These are phyloP conservation scores for Leccinum pellstonianum DNA, from an alignment of 768 basidiomycete species.

Conservation along the genomic window DNA sequence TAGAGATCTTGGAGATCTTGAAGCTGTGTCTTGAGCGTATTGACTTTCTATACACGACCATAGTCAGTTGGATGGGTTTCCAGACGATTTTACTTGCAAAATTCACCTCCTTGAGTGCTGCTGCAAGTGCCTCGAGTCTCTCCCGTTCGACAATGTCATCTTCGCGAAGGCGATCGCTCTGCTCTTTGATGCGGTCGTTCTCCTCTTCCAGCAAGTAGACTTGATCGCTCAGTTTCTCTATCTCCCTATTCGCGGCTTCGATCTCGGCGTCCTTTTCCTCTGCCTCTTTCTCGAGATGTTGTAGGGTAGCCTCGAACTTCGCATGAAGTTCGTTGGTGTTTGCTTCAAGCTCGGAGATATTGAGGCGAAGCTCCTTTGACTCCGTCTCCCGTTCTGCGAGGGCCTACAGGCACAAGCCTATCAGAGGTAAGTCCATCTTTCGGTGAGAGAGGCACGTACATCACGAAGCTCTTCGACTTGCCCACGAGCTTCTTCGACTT, in stretches of 20 bases:
- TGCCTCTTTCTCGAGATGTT: constrained; percentile 74
- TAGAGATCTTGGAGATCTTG: constrained; percentile 64
- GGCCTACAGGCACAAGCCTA: constrained; percentile 41
- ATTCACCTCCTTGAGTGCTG: constrained; percentile 78
- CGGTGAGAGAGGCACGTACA: constrained; percentile 39
- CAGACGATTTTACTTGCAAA: not conserved
- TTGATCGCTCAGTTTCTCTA: constrained; percentile 77
- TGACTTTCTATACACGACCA: constrained; percentile 57
- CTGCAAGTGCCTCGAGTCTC: constrained; percentile 60
- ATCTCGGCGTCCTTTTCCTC: constrained; percentile 81
- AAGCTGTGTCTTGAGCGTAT: constrained; percentile 59
- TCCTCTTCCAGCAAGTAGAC: constrained; percentile 88
- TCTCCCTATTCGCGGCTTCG: constrained; percentile 66
- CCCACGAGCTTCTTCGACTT: constrained; percentile 75
- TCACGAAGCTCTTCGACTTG: constrained; percentile 81
- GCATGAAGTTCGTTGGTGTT: constrained; percentile 65
- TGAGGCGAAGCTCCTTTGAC: constrained; percentile 68
- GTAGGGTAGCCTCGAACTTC: constrained; percentile 73
- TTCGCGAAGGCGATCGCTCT: constrained; percentile 62
- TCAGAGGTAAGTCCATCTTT: not conserved
- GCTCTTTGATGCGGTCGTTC: constrained; percentile 72
- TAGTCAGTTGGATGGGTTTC: not conserved
- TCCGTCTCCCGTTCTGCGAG: constrained; percentile 80
- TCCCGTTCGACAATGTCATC: constrained; percentile 75
- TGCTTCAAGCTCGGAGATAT: constrained; percentile 73